Evolutionary conservation across 2,329 filamentous ascomycete genomes (phyloP).

Genomic region (Beauveria sp.): DNA sequence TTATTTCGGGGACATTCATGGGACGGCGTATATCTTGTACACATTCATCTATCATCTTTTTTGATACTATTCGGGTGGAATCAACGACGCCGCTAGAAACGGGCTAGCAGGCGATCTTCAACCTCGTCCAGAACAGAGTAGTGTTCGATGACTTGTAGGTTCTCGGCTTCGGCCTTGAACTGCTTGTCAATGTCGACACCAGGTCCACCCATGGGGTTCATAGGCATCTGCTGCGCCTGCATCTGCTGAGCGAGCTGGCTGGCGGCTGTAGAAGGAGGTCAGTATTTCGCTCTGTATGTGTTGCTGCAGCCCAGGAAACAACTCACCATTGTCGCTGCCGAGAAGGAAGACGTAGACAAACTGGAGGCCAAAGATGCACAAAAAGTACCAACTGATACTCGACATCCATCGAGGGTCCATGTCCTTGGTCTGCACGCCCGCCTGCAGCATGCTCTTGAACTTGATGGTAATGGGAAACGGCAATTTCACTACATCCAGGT

Average conservation of each 20-base stretch:
- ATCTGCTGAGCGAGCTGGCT: constrained; percentile 90
- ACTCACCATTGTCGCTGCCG: constrained; percentile 87
- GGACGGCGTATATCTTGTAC: constrained; percentile 15
- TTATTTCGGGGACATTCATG: constrained; percentile 11
- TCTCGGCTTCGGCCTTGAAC: constrained; percentile 87
- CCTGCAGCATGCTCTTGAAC: constrained; percentile 99
- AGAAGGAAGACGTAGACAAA: constrained; percentile 96
- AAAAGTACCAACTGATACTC: constrained; percentile 96
- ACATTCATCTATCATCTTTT: constrained; percentile 19
- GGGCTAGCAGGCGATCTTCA: constrained; percentile 70
- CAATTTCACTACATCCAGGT: constrained; percentile 64
- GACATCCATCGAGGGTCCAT: constrained; percentile 98
- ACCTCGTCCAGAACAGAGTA: constrained; percentile 84
- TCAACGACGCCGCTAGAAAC: constrained; percentile 27
- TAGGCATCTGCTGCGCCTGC: constrained; percentile 49
- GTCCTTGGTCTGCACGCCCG: constrained; percentile 89
- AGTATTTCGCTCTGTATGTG: constrained; percentile 7
- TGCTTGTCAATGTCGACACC: constrained; percentile 94
- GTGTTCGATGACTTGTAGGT: constrained; percentile 89
- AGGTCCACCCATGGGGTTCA: constrained; percentile 66
- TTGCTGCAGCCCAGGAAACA: neutral
- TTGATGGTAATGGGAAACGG: constrained; percentile 96
- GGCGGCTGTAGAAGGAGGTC: constrained; percentile 51
- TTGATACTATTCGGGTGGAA: constrained; percentile 14
- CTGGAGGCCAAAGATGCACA: constrained; percentile 93